These are phyloP conservation scores for Erodium maritimum DNA, from an alignment of 345 rosid species.

Conservation along the genomic window DNA sequence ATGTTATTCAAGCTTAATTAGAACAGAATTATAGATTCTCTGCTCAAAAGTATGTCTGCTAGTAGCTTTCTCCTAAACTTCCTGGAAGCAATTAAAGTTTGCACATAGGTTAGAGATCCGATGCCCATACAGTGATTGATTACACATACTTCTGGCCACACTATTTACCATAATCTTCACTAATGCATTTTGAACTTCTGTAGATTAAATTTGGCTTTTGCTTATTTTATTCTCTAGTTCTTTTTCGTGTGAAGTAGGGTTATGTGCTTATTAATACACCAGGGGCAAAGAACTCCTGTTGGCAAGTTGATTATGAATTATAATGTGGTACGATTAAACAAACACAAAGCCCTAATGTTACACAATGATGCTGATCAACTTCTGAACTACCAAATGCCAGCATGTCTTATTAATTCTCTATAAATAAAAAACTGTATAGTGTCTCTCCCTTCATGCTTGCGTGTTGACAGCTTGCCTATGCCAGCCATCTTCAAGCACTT, in stretches of 20 bases:
- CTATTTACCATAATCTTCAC: too few species aligned
- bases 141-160: too few species aligned
- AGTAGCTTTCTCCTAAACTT: background rate
- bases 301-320: too few species aligned
- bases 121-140: too few species aligned
- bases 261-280: too few species aligned
- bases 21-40: background rate
- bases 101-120: too few species aligned
- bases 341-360: background rate
- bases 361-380: constrained; percentile 1
- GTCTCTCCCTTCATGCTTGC: background rate
- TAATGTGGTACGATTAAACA: background rate
- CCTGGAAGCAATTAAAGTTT: background rate
- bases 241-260: too few species aligned
- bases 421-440: too few species aligned
- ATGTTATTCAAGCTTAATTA: background rate
- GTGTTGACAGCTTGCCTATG: constrained; percentile 4
- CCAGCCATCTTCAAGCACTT: background rate
- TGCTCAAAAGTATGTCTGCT: background rate
- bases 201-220: too few species aligned
- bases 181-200: too few species aligned
- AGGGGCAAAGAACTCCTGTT: too few species aligned
- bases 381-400: background rate
- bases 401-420: background rate
- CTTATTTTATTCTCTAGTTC: too few species aligned